Percentiles rank a stretch among this genome's conserved stretches.
Evolutionary conservation across 2,329 filamentous ascomycete genomes (phyloP).

Genomic region (Verticillium albo-atrum): DNA sequence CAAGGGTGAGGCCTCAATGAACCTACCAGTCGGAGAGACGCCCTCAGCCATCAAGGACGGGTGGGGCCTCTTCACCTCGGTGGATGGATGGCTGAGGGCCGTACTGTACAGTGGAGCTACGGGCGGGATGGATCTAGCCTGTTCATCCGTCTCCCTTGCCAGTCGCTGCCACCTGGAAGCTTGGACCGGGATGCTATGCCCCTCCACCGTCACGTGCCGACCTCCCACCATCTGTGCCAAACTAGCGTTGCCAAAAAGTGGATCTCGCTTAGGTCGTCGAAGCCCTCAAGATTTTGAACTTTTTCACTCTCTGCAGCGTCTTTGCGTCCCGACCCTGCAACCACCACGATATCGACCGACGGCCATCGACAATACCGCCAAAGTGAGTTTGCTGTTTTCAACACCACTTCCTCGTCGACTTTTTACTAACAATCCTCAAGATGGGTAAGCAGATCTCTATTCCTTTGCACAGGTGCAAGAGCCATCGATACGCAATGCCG

Average conservation of each 20-base stretch:
- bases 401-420: slow-evolving; percentile 1
- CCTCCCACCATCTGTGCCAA: background rate
- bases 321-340: slow-evolving; percentile 8
- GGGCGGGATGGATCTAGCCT: background rate
- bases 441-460: slow-evolving; percentile 52
- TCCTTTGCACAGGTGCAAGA: background rate
- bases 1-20: background rate
- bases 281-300: slow-evolving; percentile 4
- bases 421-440: slow-evolving; percentile 39
- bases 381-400: slow-evolving; percentile 10
- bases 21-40: background rate
- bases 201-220: background rate
- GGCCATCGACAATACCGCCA: slow-evolving; percentile 14
- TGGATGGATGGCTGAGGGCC: background rate
- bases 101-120: background rate
- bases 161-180: background rate
- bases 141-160: background rate
- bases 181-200: too few species aligned
- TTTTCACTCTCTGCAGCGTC: slow-evolving; percentile 2
- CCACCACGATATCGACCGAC: slow-evolving; percentile 12
- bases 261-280: background rate
- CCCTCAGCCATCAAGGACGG: background rate
- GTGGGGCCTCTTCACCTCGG: background rate
- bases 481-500: background rate
- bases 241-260: background rate